Base-by-base conservation (phyloP, 805 yeast genomes). In the Barnettozyma vustinii region DNA sequence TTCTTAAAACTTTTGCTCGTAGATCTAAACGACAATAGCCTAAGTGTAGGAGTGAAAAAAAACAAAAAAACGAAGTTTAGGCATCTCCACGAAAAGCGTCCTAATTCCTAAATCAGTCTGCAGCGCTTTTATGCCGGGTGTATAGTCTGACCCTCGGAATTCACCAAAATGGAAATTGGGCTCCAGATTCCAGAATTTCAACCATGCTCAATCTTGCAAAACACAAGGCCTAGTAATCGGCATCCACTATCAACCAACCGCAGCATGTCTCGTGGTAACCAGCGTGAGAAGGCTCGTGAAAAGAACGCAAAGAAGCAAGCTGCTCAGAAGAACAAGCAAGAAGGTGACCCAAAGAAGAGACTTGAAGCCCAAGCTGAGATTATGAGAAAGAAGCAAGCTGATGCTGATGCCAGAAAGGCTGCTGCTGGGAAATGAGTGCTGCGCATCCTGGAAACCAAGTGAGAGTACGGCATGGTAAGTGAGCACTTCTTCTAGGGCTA, bases 221-320 rank as follows among this genome's bases (percentile, higher is more conserved):
- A 13, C 25, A 23, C 25, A 23, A 23, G 5, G 7, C 16, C 12
- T 2, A 12, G 33, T 30, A 30, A 9, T 13, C 16, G 12, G 16
- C 33, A 30, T 30, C 33, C 5, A 13, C 33, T 4, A 30, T 15
- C 33, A 30, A 30, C 16, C 9, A 13, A 30, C 39, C 5, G 12
- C 39, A 18, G 15, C 16, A 91, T 92, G 97, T 84, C 96, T 46
- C 80, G 99, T 73, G 99, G 99, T 30, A 94, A 92, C 68, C 98
- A 94, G 70, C 80, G 99, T 67, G 99, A 92, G 37, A 77, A 87
- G 59, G 97, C 97, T 30, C 79, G 99, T 64, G 87, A 83, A 52
- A 92, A 87, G 71, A 88, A 87, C 69, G 65, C 72, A 66, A 94
- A 92, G 73, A 92, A 92, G 68, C 83, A 78, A 60, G 83, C 80